Percentiles rank a stretch among this genome's conserved stretches.
phyloP scores from a whole-genome alignment of 345 rosid species.

The Gossypium sturtianum region DNA sequence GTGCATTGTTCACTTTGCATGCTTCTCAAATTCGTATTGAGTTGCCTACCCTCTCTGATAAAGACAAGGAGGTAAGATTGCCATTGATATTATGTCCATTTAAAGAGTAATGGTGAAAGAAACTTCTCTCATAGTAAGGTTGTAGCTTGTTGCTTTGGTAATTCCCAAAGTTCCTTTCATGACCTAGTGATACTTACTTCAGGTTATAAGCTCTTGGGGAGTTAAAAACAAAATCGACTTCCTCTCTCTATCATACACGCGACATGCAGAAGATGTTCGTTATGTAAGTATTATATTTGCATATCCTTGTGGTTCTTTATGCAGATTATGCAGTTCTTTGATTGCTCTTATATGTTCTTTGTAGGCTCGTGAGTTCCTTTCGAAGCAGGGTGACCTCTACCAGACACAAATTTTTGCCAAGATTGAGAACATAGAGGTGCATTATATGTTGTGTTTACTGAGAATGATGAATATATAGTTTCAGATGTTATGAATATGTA shows the following conservation, averaged over 20 bases:
- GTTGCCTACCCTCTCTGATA: conserved; percentile 81
- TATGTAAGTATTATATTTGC: conserved; percentile 32
- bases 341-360: conserved; percentile 7
- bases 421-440: conserved; percentile 88
- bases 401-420: conserved; percentile 95
- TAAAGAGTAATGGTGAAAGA: neutral
- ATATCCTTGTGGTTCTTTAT: neutral
- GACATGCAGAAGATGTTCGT: conserved; percentile 98
- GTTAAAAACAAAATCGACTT: conserved; percentile 88
- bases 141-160: conserved; percentile 2
- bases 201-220: conserved; percentile 97
- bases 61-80: conserved; percentile 77
- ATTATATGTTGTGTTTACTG: neutral
- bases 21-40: conserved; percentile 85
- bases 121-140: neutral
- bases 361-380: conserved; percentile 86
- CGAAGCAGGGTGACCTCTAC: conserved; percentile 69
- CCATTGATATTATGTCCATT: neutral
- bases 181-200: conserved; percentile 15
- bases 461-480: neutral
- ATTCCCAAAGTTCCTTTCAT: conserved; percentile 5
- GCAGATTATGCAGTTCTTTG: neutral
- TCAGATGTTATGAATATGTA: neutral
- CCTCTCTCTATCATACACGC: conserved; percentile 86
- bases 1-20: conserved; percentile 84